Conservation (phyloP, 2,329 filamentous ascomycete genomes). For the Colletotrichum liriopes region DNA sequence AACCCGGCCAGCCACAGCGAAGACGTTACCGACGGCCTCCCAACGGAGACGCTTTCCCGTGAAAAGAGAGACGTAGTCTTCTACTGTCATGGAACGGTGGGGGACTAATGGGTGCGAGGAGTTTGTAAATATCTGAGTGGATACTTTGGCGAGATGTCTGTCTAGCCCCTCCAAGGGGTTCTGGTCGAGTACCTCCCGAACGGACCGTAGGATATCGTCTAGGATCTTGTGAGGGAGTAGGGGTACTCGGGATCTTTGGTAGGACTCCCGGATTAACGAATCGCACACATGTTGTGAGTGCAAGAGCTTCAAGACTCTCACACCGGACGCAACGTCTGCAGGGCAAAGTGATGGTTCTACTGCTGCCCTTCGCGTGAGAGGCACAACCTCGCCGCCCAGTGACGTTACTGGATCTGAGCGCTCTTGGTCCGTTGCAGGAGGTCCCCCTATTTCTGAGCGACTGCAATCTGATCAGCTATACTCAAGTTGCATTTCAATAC, state of each 20-base stretch:
- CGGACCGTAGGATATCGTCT: not conserved
- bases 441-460: too few species aligned
- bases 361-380: too few species aligned
- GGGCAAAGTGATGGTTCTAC: not conserved
- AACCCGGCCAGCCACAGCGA: not conserved
- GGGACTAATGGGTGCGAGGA: not conserved
- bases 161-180: too few species aligned
- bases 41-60: not conserved
- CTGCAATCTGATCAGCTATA: too few species aligned
- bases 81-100: not conserved
- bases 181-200: not conserved
- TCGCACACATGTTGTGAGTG: not conserved
- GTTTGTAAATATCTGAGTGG: not conserved
- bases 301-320: not conserved
- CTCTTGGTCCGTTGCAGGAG: too few species aligned
- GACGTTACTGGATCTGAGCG: too few species aligned
- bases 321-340: not conserved
- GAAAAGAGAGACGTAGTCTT: conserved; percentile 1
- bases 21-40: not conserved
- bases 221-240: not conserved
- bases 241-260: conserved; percentile 1
- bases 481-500: too few species aligned
- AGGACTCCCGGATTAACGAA: conserved; percentile 1
- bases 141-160: too few species aligned
- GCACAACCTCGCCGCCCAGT: too few species aligned